These are phyloP conservation scores for Nectriaceae sp. DNA, from an alignment of 2,329 filamentous ascomycete genomes.

Conservation along the genomic window DNA sequence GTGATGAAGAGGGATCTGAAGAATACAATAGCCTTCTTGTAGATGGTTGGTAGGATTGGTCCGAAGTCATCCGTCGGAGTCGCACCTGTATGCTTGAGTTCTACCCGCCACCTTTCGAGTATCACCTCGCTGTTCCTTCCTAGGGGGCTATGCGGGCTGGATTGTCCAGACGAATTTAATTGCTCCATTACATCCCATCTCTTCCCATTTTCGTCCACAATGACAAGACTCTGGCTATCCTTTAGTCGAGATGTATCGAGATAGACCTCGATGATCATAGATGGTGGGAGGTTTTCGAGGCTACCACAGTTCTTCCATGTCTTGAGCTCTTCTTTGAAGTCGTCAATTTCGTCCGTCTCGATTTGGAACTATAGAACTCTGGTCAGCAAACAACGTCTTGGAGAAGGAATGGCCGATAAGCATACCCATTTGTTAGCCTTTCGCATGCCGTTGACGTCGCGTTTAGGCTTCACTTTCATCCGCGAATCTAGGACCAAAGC, in stretches of 20 bases:
- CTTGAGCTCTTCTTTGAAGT: constrained; percentile 77
- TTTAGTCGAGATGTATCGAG: constrained; percentile 79
- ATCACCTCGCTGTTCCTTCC: constrained; percentile 70
- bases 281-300: constrained; percentile 74
- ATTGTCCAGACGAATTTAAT: constrained; percentile 64
- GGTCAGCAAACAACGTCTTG: constrained; percentile 8
- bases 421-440: constrained; percentile 87
- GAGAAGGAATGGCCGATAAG: constrained; percentile 20
- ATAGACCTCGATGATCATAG: constrained; percentile 88
- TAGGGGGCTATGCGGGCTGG: constrained; percentile 45
- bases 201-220: constrained; percentile 86
- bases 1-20: constrained; percentile 87
- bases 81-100: constrained; percentile 62
- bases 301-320: constrained; percentile 82
- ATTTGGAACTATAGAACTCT: constrained; percentile 76
- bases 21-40: constrained; percentile 95
- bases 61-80: constrained; percentile 60
- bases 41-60: constrained; percentile 76
- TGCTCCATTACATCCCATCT: constrained; percentile 90
- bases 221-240: constrained; percentile 82
- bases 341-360: constrained; percentile 88
- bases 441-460: constrained; percentile 42
- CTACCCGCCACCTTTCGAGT: constrained; percentile 87
- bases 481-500: constrained; percentile 81
- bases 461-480: constrained; percentile 63